A percentile compares a stretch with the other conserved stretches of the same genome.
These are phyloP conservation scores for Coemansia sp. DNA, from an alignment of 192 early-diverging fungal species.

Conservation along the genomic window DNA sequence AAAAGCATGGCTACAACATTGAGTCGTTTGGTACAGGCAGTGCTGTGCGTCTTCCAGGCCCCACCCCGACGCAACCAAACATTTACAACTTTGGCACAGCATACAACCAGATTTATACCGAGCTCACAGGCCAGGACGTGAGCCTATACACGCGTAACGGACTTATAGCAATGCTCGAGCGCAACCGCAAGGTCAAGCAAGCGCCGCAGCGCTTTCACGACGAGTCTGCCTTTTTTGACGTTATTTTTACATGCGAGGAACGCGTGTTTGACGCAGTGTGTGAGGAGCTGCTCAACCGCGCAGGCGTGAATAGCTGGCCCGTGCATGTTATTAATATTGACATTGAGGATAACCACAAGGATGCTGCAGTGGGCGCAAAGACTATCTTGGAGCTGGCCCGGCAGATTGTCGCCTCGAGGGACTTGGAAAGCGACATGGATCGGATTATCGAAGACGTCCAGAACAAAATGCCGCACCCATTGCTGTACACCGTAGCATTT, in stretches of 20 bases:
- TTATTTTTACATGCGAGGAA: slow-evolving; percentile 97
- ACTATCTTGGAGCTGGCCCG: slow-evolving; percentile 80
- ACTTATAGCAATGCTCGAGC: slow-evolving; percentile 84
- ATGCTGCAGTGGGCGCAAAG: slow-evolving; percentile 80
- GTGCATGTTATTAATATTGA: slow-evolving; percentile 96
- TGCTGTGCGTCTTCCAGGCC: slow-evolving; percentile 86
- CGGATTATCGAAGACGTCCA: slow-evolving; percentile 75
- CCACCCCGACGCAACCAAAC: slow-evolving; percentile 82
- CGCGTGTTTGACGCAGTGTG: slow-evolving; percentile 89
- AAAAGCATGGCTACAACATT: slow-evolving; percentile 73
- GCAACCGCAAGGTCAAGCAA: slow-evolving; percentile 88
- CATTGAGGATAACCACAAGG: slow-evolving; percentile 92
- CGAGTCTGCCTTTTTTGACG: slow-evolving; percentile 70
- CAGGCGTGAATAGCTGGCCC: slow-evolving; percentile 63
- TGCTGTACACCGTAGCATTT: slow-evolving; percentile 65
- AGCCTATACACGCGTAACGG: slow-evolving; percentile 83
- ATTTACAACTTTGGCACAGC: slow-evolving; percentile 91
- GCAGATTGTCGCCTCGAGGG: slow-evolving; percentile 54
- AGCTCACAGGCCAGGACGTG: slow-evolving; percentile 70
- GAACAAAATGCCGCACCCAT: slow-evolving; percentile 56
- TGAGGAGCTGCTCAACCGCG: slow-evolving; percentile 80
- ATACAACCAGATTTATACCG: slow-evolving; percentile 84
- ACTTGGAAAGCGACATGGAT: slow-evolving; percentile 87
- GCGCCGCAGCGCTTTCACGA: slow-evolving; percentile 90
- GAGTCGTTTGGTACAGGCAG: slow-evolving; percentile 89